Conservation (phyloP, 768 basidiomycete genomes). For the Serpula lacrymans region DNA sequence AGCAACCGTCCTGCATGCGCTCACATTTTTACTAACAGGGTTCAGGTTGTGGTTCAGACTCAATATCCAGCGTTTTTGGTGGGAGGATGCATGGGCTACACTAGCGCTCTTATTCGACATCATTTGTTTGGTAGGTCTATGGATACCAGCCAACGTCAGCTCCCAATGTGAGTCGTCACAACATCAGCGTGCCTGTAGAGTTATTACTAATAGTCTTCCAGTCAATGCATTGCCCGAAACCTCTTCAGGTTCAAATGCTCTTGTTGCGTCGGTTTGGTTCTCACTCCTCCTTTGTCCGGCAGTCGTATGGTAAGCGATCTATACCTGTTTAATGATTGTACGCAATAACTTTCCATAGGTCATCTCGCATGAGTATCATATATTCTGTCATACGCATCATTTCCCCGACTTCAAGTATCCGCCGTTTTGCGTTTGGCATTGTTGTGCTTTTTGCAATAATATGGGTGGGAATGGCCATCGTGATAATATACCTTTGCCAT, state of each 20-base stretch:
- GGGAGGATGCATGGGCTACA: constrained; percentile 21
- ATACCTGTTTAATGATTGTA: no score
- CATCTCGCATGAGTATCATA: constrained; percentile 23
- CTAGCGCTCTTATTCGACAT: constrained; percentile 14
- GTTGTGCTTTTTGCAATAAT: constrained; percentile 15
- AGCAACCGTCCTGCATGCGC: constrained; percentile 11
- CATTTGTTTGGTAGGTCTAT: constrained; percentile 12
- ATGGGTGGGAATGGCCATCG: constrained; percentile 11
- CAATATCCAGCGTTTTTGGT: constrained; percentile 18
- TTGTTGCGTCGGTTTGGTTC: no score
- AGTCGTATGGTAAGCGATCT: constrained; percentile 18
- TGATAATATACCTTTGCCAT: constrained; percentile 16
- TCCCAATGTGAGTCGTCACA: no score
- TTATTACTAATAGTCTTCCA: no score
- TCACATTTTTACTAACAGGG: constrained; percentile 19
- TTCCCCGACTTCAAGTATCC: constrained; percentile 8
- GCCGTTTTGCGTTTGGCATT: constrained; percentile 12
- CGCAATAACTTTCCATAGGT: constrained; percentile 11
- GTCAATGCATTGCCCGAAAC: no score
- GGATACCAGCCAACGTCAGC: no score
- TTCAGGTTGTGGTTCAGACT: constrained; percentile 20
- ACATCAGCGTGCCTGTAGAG: no score
- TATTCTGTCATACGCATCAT: constrained; percentile 21
- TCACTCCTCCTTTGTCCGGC: no score
- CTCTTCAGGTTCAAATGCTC: no score